These are phyloP conservation scores for Malus sylvestris DNA, from an alignment of 306 rosid species.

Conservation along the genomic window DNA sequence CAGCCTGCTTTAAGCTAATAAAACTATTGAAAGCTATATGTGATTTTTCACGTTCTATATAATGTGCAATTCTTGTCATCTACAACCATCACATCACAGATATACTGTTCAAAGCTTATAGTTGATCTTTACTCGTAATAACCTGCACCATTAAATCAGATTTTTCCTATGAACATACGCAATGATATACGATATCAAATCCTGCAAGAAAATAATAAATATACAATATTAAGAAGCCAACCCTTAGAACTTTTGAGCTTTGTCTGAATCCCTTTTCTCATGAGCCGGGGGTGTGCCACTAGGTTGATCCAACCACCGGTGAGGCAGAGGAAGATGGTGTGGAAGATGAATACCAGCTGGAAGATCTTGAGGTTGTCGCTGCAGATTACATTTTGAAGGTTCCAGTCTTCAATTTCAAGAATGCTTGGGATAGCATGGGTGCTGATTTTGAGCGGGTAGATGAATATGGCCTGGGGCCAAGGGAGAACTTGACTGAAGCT, in stretches of 20 bases:
- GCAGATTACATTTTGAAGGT: conserved; percentile 92
- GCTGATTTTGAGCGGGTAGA: conserved; percentile 72
- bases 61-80: background rate
- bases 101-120: background rate
- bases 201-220: background rate
- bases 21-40: background rate
- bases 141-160: background rate
- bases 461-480: conserved; percentile 89
- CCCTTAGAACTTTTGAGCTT: background rate
- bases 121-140: background rate
- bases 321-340: conserved; percentile 96
- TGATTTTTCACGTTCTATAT: background rate
- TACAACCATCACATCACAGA: background rate
- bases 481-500: conserved; percentile 88
- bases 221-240: background rate
- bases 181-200: background rate
- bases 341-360: conserved; percentile 96
- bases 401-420: conserved; percentile 80
- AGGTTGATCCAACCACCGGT: conserved; percentile 87
- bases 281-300: conserved; percentile 20
- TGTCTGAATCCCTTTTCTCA: background rate
- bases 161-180: background rate
- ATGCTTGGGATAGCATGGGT: conserved; percentile 89
- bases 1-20: background rate
- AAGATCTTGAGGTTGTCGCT: conserved; percentile 92